Percentiles rank a stretch among this genome's conserved stretches.
Evolutionary conservation across 2,329 filamentous ascomycete species (phyloP).

Genomic region (Verticillium klebahnii): DNA sequence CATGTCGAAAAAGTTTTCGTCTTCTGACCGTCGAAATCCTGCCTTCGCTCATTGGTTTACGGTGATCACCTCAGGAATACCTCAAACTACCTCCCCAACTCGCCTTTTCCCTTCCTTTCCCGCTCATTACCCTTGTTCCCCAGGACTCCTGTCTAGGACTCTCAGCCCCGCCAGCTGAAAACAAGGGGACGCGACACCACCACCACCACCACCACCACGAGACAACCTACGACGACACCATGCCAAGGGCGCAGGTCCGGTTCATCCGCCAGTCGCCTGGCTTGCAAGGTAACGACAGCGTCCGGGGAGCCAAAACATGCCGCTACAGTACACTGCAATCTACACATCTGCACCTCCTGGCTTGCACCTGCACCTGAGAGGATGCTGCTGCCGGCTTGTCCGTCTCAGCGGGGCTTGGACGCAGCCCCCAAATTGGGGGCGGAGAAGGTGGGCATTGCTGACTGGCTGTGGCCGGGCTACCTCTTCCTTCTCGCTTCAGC

Average conservation of each 20-base stretch:
- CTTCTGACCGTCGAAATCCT: not conserved
- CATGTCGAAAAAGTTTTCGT: not conserved
- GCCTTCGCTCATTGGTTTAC: not conserved
- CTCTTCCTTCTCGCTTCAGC: not conserved
- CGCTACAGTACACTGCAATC: not conserved
- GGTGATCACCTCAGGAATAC: not conserved
- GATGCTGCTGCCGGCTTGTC: not conserved
- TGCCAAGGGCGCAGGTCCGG: not conserved
- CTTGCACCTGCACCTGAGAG: not conserved
- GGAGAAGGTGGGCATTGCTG: not conserved
- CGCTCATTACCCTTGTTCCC: not conserved
- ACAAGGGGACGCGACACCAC: not conserved
- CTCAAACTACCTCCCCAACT: not conserved
- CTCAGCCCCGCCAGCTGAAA: not conserved
- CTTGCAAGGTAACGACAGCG: not conserved
- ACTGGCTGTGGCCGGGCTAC: not conserved
- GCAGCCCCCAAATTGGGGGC: not conserved
- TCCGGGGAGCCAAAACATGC: not conserved
- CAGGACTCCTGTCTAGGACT: not conserved
- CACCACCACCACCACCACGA: not conserved
- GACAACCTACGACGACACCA: not conserved
- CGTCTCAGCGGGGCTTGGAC: not conserved
- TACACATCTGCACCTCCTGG: not conserved
- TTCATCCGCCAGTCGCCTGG: not conserved
- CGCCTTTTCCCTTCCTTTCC: not conserved